Conservation (phyloP, 768 basidiomycete species). For the Phaeotremella fagi region DNA sequence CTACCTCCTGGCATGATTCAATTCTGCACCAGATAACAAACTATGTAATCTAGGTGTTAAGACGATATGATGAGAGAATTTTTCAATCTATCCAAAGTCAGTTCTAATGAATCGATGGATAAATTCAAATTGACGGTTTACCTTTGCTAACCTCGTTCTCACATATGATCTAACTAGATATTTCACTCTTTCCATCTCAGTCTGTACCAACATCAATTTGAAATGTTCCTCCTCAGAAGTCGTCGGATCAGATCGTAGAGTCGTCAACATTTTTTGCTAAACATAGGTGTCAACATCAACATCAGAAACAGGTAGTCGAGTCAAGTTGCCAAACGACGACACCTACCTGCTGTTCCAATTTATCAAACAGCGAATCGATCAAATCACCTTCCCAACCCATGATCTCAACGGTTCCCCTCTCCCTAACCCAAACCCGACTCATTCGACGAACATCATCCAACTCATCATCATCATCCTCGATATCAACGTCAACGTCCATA, state of each 20-base stretch:
- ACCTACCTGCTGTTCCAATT: conserved; percentile 46
- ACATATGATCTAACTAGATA: conserved; percentile 87
- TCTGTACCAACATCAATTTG: conserved; percentile 85
- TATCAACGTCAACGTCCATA: conserved; percentile 11
- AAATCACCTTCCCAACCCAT: conserved; percentile 45
- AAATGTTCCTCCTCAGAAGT: conserved; percentile 91
- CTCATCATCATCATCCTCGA: conserved; percentile 22
- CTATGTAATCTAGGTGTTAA: conserved; percentile 66
- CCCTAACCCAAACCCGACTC: conserved; percentile 36
- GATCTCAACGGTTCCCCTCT: conserved; percentile 42
- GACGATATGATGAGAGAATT: conserved; percentile 73
- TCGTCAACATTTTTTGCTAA: conserved; percentile 72
- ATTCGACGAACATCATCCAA: conserved; percentile 38
- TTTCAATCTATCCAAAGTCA: conserved; percentile 64
- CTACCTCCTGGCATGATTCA: conserved; percentile 69
- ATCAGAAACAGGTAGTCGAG: background rate
- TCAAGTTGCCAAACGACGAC: background rate
- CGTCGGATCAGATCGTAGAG: conserved; percentile 68
- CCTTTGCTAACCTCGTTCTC: conserved; percentile 80
- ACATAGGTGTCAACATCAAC: background rate
- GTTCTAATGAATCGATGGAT: background rate
- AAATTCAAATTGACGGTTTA: conserved; percentile 37
- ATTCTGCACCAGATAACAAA: conserved; percentile 75
- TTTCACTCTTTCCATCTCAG: conserved; percentile 89
- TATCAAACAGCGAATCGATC: conserved; percentile 41